Evolutionary conservation across 805 yeast genomes (phyloP).

Genomic region (Wickerhamomyces queroliae): DNA sequence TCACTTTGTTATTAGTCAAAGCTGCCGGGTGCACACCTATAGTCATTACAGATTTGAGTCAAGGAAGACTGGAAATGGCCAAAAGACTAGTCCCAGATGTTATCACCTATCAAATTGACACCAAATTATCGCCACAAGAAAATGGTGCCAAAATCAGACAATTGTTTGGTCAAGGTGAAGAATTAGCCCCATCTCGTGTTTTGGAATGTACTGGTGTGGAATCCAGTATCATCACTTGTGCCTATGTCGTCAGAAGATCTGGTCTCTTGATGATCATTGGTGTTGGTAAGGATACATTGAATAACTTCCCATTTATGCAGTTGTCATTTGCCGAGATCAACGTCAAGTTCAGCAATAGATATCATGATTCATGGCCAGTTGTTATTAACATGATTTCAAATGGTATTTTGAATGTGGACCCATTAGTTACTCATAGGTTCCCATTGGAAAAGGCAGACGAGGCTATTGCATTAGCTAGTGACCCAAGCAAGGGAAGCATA

Average conservation of each 20-base stretch:
- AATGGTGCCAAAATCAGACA: constrained; percentile 33
- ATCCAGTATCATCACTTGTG: constrained; percentile 38
- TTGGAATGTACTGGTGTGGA: constrained; percentile 54
- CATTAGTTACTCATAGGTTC: constrained; percentile 45
- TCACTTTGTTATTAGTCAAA: constrained; percentile 39
- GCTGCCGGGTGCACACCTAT: constrained; percentile 51
- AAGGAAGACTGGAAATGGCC: constrained; percentile 41
- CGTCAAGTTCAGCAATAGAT: constrained; percentile 46
- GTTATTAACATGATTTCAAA: constrained; percentile 41
- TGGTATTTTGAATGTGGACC: constrained; percentile 37
- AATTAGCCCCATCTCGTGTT: constrained; percentile 35
- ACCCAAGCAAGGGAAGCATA: constrained; percentile 39
- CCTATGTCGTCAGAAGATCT: constrained; percentile 40
- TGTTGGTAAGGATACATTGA: constrained; percentile 40
- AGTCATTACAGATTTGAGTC: constrained; percentile 43
- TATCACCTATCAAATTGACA: constrained; percentile 36
- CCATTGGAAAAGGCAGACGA: constrained; percentile 38
- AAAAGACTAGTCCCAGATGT: constrained; percentile 39
- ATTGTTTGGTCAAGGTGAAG: constrained; percentile 30
- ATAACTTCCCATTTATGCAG: constrained; percentile 51
- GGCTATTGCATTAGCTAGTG: constrained; percentile 30
- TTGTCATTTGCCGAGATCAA: constrained; percentile 46
- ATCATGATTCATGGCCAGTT: constrained; percentile 54
- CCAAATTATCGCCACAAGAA: constrained; percentile 24
- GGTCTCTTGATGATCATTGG: constrained; percentile 45